phyloP scores from a whole-genome alignment of 352 stramenopile species.

The Globisporangium echinulatum region DNA sequence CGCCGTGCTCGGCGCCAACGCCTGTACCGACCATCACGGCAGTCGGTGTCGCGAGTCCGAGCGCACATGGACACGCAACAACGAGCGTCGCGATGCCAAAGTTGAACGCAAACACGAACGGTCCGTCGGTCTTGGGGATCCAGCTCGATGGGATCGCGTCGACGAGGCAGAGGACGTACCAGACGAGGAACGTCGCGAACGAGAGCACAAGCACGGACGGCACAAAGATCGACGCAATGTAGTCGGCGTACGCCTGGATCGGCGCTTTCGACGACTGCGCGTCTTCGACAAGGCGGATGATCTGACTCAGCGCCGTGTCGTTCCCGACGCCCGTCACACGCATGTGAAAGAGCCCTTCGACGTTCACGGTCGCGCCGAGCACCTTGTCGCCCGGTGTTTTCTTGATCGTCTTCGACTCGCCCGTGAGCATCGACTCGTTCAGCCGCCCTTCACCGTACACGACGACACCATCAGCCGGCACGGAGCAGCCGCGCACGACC shows the following conservation, averaged over 20 bases:
- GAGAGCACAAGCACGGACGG: conserved; percentile 92
- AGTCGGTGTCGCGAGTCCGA: conserved; percentile 97
- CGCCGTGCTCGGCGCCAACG: conserved; percentile 93
- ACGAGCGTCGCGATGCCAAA: conserved; percentile 98
- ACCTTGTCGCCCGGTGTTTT: conserved; percentile 86
- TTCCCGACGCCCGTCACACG: conserved; percentile 90
- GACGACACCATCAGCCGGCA: conserved; percentile 92
- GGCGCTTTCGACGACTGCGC: conserved; percentile 97
- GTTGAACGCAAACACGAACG: conserved; percentile 93
- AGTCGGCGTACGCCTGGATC: conserved; percentile 97
- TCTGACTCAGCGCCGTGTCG: conserved; percentile 94
- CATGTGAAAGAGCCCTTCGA: conserved; percentile 89
- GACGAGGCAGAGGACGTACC: conserved; percentile 82
- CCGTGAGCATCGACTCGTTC: conserved; percentile 94
- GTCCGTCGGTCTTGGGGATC: conserved; percentile 66
- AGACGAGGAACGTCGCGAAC: conserved; percentile 92
- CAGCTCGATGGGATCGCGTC: conserved; percentile 54
- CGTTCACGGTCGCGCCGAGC: conserved; percentile 90
- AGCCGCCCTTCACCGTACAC: conserved; percentile 87
- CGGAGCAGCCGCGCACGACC: conserved; percentile 87
- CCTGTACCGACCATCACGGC: conserved; percentile 98
- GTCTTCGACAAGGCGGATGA: conserved; percentile 97
- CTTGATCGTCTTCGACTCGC: conserved; percentile 92
- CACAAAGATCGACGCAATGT: conserved; percentile 94
- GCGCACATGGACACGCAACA: conserved; percentile 98